These are phyloP conservation scores for Ceratorhiza oryzae-sativae DNA, from an alignment of 1,284 basidiomycete species.

Conservation along the genomic window DNA sequence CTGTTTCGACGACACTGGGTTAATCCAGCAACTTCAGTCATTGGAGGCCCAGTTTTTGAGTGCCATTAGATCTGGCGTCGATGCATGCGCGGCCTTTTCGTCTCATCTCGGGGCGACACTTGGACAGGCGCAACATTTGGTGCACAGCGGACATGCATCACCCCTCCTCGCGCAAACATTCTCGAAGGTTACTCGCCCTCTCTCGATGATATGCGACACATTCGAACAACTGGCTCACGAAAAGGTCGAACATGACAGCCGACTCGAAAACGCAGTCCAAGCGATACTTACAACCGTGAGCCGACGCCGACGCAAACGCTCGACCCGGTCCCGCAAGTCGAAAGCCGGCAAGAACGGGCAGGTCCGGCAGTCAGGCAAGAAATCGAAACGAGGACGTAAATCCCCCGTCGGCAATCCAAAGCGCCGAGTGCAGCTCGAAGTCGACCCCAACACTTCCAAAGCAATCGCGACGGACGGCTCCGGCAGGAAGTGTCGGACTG, in stretches of 20 bases:
- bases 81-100: constrained; percentile 19
- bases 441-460: background rate
- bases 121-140: background rate
- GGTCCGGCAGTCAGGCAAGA: constrained; percentile 32
- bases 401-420: constrained; percentile 36
- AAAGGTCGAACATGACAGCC: background rate
- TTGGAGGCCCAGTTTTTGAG: background rate
- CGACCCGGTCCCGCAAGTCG: constrained; percentile 22
- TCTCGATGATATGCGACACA: background rate
- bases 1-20: constrained; percentile 6
- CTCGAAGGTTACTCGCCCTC: background rate
- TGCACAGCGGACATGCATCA: background rate
- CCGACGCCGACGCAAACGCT: constrained; percentile 24
- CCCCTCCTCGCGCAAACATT: background rate
- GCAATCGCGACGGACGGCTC: background rate
- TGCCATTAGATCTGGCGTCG: constrained; percentile 4
- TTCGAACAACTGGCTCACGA: background rate
- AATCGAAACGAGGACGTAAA: constrained; percentile 34
- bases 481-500: constrained; percentile 28
- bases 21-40: constrained; percentile 22
- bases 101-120: background rate
- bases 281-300: background rate
- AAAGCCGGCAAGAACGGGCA: constrained; percentile 29
- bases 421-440: constrained; percentile 25
- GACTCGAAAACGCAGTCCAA: background rate